Evolutionary conservation across 108 stramenopile genomes (phyloP), one percentile per base, ranked within the genome.

Genomic region (Schizochytrium sp.): DNA sequence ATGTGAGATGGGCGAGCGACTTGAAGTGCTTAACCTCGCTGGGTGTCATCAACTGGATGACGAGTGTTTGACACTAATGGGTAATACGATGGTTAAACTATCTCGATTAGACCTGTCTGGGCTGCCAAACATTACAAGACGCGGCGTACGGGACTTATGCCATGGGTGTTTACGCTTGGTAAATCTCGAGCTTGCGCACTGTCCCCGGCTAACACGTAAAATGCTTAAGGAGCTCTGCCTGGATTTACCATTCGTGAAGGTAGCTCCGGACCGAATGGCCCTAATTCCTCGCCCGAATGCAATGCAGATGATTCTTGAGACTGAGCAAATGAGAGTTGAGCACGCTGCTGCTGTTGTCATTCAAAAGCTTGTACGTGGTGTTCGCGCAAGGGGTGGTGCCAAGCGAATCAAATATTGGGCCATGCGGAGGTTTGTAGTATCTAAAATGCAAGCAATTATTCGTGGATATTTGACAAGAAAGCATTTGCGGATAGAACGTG

Each of bases 291-390:
- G 76, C 2, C 76, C 76, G 15, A 55, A 83, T 28, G 76, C 76
- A 17, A 13, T 83, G 53, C 53, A 55, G 76, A 47, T 83, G 8
- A 83, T 83, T 50, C 50, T n/a, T n/a, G 76, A 83, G 76, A 83
- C 76, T 47, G 76, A 83, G 47, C 47, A 55, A 53, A 83, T 83
- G 76, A 47, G 76, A 15, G 76, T 83, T 8, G 17, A 83, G 15
- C 76, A 83, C 53, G 76, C 76, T 50, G 76, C 76, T 10, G 76
- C 76, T 5, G 76, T 83, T 47, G 76, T 83, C 15, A 83, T 83
- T 53, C 76, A 83, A 42, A 83, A 83, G 76, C 47, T 83, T 38
- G 76, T 83, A n/a, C 76, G 76, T 3, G 76, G 76, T 10, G 76
- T 83, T 10, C 76, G 76, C 8, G 76, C 28, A 5, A 47, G 76